Base-by-base conservation (phyloP, 805 yeast genomes). In the Candida endomychidarum region DNA sequence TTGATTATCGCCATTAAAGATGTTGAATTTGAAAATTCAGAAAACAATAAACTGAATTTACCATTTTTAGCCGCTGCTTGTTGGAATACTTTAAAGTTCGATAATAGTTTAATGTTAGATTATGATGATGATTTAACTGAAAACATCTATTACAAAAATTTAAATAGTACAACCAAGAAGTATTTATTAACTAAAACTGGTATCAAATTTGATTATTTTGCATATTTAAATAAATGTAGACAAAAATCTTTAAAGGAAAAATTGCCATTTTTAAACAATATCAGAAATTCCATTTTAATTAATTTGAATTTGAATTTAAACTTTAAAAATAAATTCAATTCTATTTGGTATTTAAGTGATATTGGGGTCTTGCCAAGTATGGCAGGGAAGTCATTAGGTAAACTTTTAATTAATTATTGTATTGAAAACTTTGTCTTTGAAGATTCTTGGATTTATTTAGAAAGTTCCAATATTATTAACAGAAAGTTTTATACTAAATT, bases 301-400 rank as follows among this genome's bases (percentile, higher is more conserved):
- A 65, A 66, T 4, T 51, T 63, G 46, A 56, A 59, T 37, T 47
- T 54, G 28, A 46, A 43, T 24, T 39, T 46, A 20, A 61, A 63
- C 37, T 59, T 54, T 34, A 59, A 57, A 19, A 41, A 43, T 21
- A 62, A 66, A 36, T 60, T 58, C 37, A 57, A 58, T 32, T 54
- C 63, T 30, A 58, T 77, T 38, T 79, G 83, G 83, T 79, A 79
- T 53, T 63, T 79, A 46, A 67, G 74, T 33, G 83, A 79, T 53
- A 65, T 79, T 38, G 83, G 83, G 29, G 77, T 80, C 17, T 61
- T 75, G 31, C 80, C 81, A 6, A 56, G 68, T 28, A 79, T 79
- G 61, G 64, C 80, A 52, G 83, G 84, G 38, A 75, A 74, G 51
- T 82, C 83, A 16, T 65, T 76, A 48, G 80, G 81, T 24, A 66